A percentile compares a stretch with the other conserved stretches of the same genome.
Evolutionary conservation across 495 filamentous ascomycete species (phyloP).

Genomic region (Venustampulla echinocandica): DNA sequence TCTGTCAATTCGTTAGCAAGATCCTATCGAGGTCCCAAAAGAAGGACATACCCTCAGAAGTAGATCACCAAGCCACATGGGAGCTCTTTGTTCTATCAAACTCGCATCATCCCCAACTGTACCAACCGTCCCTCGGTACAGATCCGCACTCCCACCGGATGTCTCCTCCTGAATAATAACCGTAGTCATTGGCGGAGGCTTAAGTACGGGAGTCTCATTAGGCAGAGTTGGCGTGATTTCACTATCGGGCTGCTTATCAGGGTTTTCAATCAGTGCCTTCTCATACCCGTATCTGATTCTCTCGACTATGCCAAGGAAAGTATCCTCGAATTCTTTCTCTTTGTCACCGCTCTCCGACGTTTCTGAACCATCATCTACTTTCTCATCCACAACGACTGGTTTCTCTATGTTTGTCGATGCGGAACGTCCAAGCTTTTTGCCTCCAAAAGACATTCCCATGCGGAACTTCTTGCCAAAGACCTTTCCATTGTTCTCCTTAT

Average conservation of each 20-base stretch:
- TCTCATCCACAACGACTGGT: constrained; percentile 64
- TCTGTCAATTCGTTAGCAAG: constrained; percentile 40
- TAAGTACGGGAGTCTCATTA: constrained; percentile 77
- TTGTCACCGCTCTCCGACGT: constrained; percentile 57
- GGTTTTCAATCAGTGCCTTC: constrained; percentile 19
- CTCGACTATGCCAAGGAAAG: constrained; percentile 71
- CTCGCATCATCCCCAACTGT: constrained; percentile 70
- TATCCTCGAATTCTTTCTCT: constrained; percentile 76
- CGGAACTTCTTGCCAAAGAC: constrained; percentile 82
- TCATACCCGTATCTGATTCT: constrained; percentile 71
- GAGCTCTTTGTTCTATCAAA: constrained; percentile 72
- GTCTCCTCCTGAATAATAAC: constrained; percentile 95
- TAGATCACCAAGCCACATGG: constrained; percentile 89
- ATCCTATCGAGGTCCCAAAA: constrained; percentile 1
- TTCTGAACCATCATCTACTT: constrained; percentile 32
- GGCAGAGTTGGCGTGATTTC: constrained; percentile 68
- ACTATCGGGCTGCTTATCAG: constrained; percentile 54
- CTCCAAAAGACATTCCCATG: constrained; percentile 70
- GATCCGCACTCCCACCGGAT: constrained; percentile 81
- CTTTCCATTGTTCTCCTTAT: constrained; percentile 60
- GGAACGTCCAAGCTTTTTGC: constrained; percentile 69
- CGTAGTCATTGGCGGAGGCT: constrained; percentile 67
- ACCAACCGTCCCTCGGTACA: constrained; percentile 81
- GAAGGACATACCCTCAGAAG: constrained; percentile 53
- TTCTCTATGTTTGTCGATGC: constrained; percentile 59